phyloP scores from a whole-genome alignment of 2,329 filamentous ascomycete species.

The Ceratocystis alfenasii region DNA sequence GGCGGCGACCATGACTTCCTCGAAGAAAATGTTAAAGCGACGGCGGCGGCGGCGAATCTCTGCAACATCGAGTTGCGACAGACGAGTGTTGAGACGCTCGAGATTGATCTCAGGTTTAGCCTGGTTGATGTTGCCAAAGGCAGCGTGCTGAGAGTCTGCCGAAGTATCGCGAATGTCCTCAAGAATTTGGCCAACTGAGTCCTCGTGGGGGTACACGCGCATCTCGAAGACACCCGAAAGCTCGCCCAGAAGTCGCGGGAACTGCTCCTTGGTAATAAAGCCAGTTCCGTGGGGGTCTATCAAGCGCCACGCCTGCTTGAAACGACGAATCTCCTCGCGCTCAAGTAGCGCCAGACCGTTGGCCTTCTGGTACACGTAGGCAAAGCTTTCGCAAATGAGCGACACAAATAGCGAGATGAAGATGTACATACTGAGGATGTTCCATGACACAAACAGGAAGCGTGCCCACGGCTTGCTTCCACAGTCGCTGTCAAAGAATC shows the following conservation, averaged over 20 bases:
- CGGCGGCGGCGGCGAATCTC: slow-evolving; percentile 64
- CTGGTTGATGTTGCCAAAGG: slow-evolving; percentile 41
- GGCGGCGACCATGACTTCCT: slow-evolving; percentile 87
- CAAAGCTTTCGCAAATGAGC: slow-evolving; percentile 98
- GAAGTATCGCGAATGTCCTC: slow-evolving; percentile 60
- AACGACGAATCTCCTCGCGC: slow-evolving; percentile 84
- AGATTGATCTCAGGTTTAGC: slow-evolving; percentile 55
- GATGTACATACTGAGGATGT: slow-evolving; percentile 99
- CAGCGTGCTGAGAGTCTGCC: slow-evolving; percentile 39
- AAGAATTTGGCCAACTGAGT: slow-evolving; percentile 76
- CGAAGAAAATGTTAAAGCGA: slow-evolving; percentile 88
- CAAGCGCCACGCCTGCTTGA: slow-evolving; percentile 97
- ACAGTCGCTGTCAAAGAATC: slow-evolving; percentile 83
- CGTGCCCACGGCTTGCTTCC: slow-evolving; percentile 83
- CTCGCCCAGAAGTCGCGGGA: slow-evolving; percentile 79
- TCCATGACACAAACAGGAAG: slow-evolving; percentile 88
- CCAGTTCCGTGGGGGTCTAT: slow-evolving; percentile 86
- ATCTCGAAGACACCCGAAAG: slow-evolving; percentile 93
- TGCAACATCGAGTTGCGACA: slow-evolving; percentile 60
- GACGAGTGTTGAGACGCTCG: slow-evolving; percentile 57
- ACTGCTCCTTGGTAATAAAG: slow-evolving; percentile 79
- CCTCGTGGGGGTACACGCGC: slow-evolving; percentile 86
- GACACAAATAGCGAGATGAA: slow-evolving; percentile 98
- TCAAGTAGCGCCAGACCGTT: slow-evolving; percentile 85
- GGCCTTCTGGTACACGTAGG: slow-evolving; percentile 94